Conservation (phyloP, 139 green algal genomes). For the Chlorella sp. region DNA sequence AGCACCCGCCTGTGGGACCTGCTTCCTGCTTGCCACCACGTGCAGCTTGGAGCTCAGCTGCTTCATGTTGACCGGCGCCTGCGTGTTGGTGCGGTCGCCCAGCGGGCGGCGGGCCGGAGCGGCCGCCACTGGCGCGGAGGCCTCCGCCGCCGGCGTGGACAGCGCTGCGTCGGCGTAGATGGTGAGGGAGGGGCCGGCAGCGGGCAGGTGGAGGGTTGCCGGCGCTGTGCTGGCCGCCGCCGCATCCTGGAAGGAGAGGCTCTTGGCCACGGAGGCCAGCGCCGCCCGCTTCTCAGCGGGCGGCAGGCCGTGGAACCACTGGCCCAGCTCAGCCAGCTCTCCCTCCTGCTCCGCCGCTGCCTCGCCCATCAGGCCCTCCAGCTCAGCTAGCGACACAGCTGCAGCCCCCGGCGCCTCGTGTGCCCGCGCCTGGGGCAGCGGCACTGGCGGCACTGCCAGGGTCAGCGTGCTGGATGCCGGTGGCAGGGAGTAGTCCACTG, state of each 20-base stretch:
- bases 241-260: not conserved
- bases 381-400: not conserved
- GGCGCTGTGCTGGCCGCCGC: not conserved
- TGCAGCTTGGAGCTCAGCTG: conserved; percentile 26
- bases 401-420: not conserved
- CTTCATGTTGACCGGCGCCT: not conserved
- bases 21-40: conserved; percentile 9
- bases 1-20: not conserved
- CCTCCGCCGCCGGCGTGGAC: not conserved
- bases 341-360: not conserved
- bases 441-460: not conserved
- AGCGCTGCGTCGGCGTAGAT: not conserved
- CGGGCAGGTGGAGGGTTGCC: not conserved
- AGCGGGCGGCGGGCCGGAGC: not conserved
- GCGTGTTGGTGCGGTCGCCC: conserved; percentile 8
- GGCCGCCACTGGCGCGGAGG: not conserved
- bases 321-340: not conserved
- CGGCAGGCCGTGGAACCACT: not conserved
- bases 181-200: not conserved
- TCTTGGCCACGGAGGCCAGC: not conserved
- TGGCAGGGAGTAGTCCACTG: conserved; percentile 26
- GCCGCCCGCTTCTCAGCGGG: not conserved
- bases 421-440: not conserved
- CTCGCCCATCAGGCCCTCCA: not conserved
- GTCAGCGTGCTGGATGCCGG: not conserved